Conservation (phyloP, 1,284 basidiomycete genomes). For the Veloporphyrellus conicus region DNA sequence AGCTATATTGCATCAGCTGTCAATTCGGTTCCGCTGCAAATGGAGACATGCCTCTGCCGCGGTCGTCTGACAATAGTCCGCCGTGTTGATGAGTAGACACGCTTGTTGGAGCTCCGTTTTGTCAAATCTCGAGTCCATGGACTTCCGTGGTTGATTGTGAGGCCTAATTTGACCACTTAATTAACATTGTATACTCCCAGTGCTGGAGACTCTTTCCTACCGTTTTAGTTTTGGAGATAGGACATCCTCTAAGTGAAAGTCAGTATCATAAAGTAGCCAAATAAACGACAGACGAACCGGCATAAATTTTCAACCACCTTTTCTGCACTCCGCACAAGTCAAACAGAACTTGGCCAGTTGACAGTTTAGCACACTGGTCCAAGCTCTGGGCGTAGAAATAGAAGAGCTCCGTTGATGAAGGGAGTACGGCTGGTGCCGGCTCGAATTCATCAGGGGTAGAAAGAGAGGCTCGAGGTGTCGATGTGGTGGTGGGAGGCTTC, state of each 20-base stretch:
- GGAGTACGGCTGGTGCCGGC: slow-evolving; percentile 68
- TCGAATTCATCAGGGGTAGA: slow-evolving; percentile 46
- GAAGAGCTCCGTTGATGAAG: slow-evolving; percentile 94
- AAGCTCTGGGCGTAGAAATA: slow-evolving; percentile 95
- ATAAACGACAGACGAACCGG: slow-evolving; percentile 52
- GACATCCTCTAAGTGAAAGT: slow-evolving; percentile 65
- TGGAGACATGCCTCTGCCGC: slow-evolving; percentile 64
- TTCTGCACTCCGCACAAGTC: slow-evolving; percentile 78
- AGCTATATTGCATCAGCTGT: slow-evolving; percentile 49
- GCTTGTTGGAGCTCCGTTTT: slow-evolving; percentile 71
- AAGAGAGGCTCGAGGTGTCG: slow-evolving; percentile 38
- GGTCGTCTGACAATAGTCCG: slow-evolving; percentile 95
- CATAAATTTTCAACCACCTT: slow-evolving; percentile 93
- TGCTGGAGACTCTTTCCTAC: slow-evolving; percentile 34
- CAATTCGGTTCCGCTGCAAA: background rate
- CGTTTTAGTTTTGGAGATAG: slow-evolving; percentile 69
- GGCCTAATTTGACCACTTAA: slow-evolving; percentile 30
- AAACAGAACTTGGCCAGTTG: slow-evolving; percentile 76
- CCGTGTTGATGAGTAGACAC: slow-evolving; percentile 90
- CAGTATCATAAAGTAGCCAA: background rate
- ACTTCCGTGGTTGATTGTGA: slow-evolving; percentile 52
- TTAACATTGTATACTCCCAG: background rate
- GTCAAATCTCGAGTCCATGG: slow-evolving; percentile 75
- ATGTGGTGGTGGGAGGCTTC: slow-evolving; percentile 27
- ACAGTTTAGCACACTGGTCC: slow-evolving; percentile 87